These are phyloP conservation scores for Wickerhamomyces alni DNA, from an alignment of 805 yeast species.

Conservation along the genomic window DNA sequence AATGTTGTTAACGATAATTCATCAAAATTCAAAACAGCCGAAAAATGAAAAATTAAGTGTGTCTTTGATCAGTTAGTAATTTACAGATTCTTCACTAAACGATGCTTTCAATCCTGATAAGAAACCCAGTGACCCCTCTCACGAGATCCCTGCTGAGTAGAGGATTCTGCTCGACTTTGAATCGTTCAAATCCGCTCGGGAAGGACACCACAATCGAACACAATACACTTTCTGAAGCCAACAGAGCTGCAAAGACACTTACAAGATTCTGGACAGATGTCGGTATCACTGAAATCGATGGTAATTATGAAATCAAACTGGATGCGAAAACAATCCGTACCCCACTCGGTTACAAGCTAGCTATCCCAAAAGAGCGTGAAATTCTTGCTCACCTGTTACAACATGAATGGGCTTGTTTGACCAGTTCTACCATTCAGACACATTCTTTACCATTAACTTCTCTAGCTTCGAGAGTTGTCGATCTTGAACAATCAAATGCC, in stretches of 20 bases:
- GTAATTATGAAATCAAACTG: constrained; percentile 48
- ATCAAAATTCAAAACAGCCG: too few relatives aligned
- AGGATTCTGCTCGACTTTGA: neutral
- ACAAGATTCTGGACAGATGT: constrained; percentile 82
- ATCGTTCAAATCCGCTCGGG: constrained; percentile 10
- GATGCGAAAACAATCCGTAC: constrained; percentile 78
- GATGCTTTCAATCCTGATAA: constrained; percentile 4
- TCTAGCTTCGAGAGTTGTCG: constrained; percentile 80
- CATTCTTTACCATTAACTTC: constrained; percentile 85
- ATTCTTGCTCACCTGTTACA: constrained; percentile 68
- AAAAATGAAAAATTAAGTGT: neutral
- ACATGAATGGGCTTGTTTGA: constrained; percentile 82
- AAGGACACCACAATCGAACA: constrained; percentile 39
- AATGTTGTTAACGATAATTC: too few relatives aligned
- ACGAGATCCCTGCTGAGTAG: neutral
- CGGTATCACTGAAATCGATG: constrained; percentile 28
- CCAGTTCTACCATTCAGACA: constrained; percentile 63
- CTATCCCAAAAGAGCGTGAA: constrained; percentile 53
- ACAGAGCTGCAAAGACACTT: constrained; percentile 61
- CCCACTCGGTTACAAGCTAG: constrained; percentile 68
- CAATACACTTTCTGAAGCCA: constrained; percentile 55
- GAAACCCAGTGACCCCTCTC: neutral
- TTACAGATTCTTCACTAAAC: too few relatives aligned
- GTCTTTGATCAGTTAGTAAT: too few relatives aligned
- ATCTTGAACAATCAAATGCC: constrained; percentile 41